phyloP scores from a whole-genome alignment of 1,284 basidiomycete species.

The Singerocomus rubriflavus region DNA sequence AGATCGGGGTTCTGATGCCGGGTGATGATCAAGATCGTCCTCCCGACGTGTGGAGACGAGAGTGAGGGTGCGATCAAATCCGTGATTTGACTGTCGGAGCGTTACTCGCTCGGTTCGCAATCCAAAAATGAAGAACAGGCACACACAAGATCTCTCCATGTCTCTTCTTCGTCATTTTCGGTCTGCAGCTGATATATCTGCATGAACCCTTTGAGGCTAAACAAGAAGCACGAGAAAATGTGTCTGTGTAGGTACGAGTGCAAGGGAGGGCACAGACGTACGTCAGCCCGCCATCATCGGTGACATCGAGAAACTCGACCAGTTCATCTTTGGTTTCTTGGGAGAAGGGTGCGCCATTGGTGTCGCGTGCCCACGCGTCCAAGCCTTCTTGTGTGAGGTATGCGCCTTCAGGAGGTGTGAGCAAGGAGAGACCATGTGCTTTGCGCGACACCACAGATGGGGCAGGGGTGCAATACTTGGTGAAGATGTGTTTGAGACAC shows the following conservation, averaged over 20 bases:
- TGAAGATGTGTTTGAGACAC: constrained; percentile 68
- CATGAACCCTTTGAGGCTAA: constrained; percentile 71
- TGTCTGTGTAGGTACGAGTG: background rate
- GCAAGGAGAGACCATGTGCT: constrained; percentile 25
- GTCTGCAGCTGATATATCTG: constrained; percentile 80
- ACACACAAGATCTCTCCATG: constrained; percentile 71
- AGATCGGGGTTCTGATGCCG: constrained; percentile 8
- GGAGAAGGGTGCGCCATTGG: constrained; percentile 71
- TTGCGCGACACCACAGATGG: constrained; percentile 23
- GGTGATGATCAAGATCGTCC: constrained; percentile 35
- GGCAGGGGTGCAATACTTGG: constrained; percentile 65
- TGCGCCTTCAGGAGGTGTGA: constrained; percentile 54
- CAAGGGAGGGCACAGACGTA: constrained; percentile 36
- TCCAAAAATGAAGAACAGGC: constrained; percentile 16
- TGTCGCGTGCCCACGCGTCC: constrained; percentile 72
- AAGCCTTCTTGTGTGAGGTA: constrained; percentile 56
- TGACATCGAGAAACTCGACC: constrained; percentile 69
- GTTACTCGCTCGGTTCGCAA: constrained; percentile 1
- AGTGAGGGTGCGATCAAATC: constrained; percentile 64
- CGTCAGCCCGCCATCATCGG: constrained; percentile 70
- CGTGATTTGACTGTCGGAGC: constrained; percentile 57
- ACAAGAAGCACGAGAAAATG: constrained; percentile 1
- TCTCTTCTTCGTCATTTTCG: constrained; percentile 78
- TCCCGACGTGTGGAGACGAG: constrained; percentile 59
- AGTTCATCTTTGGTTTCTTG: constrained; percentile 75